Percentiles rank a stretch among this genome's conserved stretches.
phyloP scores from a whole-genome alignment of 345 rosid species.

The Syzygium aqueum region DNA sequence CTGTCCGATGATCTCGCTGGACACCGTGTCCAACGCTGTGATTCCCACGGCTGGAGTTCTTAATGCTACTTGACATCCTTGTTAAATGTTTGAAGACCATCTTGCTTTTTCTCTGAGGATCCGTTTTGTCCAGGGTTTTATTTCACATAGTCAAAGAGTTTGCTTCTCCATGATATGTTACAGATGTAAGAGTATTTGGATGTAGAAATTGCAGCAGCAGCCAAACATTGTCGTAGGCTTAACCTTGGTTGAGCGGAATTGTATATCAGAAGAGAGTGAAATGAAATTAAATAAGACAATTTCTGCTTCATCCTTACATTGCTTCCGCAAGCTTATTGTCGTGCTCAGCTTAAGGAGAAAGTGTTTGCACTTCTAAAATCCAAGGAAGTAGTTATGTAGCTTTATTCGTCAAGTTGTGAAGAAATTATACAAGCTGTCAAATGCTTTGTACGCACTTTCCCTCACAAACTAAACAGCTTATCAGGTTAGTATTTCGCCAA shows the following conservation, averaged over 20 bases:
- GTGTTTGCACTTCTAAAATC: neutral
- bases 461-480: neutral
- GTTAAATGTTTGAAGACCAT: neutral
- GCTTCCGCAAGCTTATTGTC: neutral
- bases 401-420: neutral
- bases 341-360: neutral
- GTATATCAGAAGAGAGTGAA: neutral
- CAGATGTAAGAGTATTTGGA: neutral
- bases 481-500: neutral
- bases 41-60: neutral
- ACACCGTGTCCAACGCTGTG: neutral
- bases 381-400: neutral
- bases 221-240: neutral
- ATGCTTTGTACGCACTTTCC: neutral
- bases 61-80: neutral
- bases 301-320: neutral
- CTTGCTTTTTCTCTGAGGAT: neutral
- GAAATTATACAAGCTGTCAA: neutral
- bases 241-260: neutral
- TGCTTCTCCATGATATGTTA: neutral
- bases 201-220: neutral
- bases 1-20: constrained; percentile 44
- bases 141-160: neutral
- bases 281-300: neutral
- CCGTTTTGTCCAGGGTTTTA: neutral